Conservation (phyloP, 257 asterid species). For the Vinca minor region DNA sequence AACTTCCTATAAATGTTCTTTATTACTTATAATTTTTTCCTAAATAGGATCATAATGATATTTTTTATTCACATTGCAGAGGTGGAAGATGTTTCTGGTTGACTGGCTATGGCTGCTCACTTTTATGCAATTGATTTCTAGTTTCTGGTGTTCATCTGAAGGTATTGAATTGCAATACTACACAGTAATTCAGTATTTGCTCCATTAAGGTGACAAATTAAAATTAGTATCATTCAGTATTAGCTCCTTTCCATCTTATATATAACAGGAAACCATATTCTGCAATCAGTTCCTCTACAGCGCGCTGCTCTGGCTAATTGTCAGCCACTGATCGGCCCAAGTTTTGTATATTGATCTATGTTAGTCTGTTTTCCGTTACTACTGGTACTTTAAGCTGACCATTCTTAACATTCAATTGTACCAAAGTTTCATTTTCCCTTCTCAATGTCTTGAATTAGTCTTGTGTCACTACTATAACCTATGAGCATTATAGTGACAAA, state of each 20-base stretch:
- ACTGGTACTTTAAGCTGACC: no score
- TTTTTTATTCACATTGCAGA: conserved; percentile 18
- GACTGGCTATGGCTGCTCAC: not conserved
- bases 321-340: not conserved
- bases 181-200: not conserved
- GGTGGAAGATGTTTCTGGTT: conserved; percentile 17
- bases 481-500: no score
- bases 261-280: not conserved
- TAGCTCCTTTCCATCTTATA: not conserved
- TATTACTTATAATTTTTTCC: no score
- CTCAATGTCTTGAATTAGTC: not conserved
- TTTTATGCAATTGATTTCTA: not conserved
- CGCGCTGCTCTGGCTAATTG: not conserved
- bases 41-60: not conserved
- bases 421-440: not conserved
- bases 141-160: not conserved
- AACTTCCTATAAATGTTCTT: not conserved
- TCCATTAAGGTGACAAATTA: not conserved
- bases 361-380: not conserved
- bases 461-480: not conserved
- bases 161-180: no score
- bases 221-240: not conserved
- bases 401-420: not conserved
- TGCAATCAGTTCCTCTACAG: not conserved
- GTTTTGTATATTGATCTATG: not conserved